phyloP scores from a whole-genome alignment of 73 alveolate species.

The Paramecium pentaurelia region DNA sequence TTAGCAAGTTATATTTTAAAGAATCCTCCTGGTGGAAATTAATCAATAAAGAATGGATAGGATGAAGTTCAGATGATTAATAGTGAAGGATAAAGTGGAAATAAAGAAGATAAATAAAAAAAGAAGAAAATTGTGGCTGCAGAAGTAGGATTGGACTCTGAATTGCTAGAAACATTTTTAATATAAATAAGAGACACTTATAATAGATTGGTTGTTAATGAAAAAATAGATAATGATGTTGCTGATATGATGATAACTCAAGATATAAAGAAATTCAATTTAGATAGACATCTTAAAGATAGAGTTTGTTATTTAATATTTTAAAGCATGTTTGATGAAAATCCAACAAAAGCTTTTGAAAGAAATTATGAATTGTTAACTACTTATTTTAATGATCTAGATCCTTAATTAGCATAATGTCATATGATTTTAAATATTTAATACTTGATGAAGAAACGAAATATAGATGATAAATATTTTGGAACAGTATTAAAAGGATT shows the following conservation, averaged over 20 bases:
- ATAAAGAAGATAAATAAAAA: constrained; percentile 22
- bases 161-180: not conserved
- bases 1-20: constrained; percentile 71
- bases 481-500: constrained; percentile 25
- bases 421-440: constrained; percentile 45
- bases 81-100: not conserved
- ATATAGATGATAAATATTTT: constrained; percentile 33
- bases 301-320: constrained; percentile 30
- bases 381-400: not conserved
- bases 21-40: constrained; percentile 54
- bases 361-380: constrained; percentile 42
- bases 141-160: constrained; percentile 29
- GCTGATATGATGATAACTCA: constrained; percentile 27
- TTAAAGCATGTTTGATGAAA: constrained; percentile 39
- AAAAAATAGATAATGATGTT: not conserved
- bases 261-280: constrained; percentile 43
- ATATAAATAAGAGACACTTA: not conserved
- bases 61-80: constrained; percentile 63
- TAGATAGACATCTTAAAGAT: constrained; percentile 15
- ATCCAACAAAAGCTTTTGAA: not conserved
- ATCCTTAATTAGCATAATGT: not conserved
- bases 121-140: constrained; percentile 45
- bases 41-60: constrained; percentile 32
- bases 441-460: constrained; percentile 10
- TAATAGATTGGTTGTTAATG: not conserved